Base-by-base conservation (phyloP, 441 rosid genomes). In the Arabidopsis hybrid region DNA sequence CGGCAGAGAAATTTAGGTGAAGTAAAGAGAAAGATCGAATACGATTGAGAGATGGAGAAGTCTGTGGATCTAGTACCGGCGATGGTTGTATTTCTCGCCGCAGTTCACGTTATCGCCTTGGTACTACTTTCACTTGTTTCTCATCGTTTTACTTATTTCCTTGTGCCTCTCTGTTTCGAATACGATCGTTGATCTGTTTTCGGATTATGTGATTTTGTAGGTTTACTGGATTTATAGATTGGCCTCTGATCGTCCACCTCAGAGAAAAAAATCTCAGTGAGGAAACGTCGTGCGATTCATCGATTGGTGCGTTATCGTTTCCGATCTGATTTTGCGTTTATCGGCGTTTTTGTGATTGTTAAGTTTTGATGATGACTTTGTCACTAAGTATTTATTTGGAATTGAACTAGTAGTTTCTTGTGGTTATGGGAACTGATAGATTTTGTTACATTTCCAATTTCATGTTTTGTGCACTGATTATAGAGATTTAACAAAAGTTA, bases 181-280 rank as follows among this genome's bases (percentile, higher is more conserved):
- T 53, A 3, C 16, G 65, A 71, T 77, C 70, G 40, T 45, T 71
- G 56, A 67, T 72, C 38, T 31, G 6, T n/a, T 62, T 49, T 31
- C 17, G 4, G 4, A 3, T 38, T 46, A 1, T 61, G 8, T 1
- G 55, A 46, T 67, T 16, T 21, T 74, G 9, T 39, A 91, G 97
- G 95, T 84, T 36, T 93, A 89, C 74, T 93, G 97, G 98, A 89
- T 93, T 74, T 93, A 89, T 76, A 84, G 88, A 80, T 78, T 93
- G 81, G 95, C 96, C 8, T 83, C 89, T 35, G 93, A 91, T 67
- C 92, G 84, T 74, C 94, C 83, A 79, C 94, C 96, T 10, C 85
- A 73, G 80, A 86, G 97, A 75, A 76, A 86, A 67, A 93, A 93
- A 81, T 75, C 90, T 10, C 92, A 91, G 50, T 91, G 81, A 86